These are phyloP conservation scores for Rhodofomes roseus DNA, from an alignment of 1,284 basidiomycete species.

Conservation along the genomic window DNA sequence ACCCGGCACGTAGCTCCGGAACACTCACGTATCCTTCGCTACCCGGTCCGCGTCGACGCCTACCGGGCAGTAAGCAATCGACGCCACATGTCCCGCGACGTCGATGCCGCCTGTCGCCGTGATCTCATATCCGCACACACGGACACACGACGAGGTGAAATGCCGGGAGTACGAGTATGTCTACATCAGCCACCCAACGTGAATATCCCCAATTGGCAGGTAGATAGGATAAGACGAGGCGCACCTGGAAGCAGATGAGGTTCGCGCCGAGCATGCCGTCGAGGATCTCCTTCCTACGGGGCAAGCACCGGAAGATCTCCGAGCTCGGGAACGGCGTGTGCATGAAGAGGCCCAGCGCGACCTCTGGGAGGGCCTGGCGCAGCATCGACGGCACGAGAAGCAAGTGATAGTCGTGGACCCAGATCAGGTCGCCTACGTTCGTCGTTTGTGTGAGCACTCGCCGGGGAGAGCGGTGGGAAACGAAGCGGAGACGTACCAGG, in stretches of 20 bases:
- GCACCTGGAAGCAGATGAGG: slow-evolving; percentile 87
- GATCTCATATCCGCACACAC: slow-evolving; percentile 94
- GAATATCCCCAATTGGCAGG: background rate
- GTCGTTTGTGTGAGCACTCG: background rate
- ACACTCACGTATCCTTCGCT: slow-evolving; percentile 69
- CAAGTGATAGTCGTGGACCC: slow-evolving; percentile 93
- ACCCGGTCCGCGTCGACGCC: slow-evolving; percentile 96
- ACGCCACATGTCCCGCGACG: slow-evolving; percentile 82
- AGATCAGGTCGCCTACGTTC: slow-evolving; percentile 80
- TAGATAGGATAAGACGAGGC: background rate
- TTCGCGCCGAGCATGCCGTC: slow-evolving; percentile 99
- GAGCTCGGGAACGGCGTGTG: slow-evolving; percentile 7
- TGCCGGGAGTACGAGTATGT: slow-evolving; percentile 97
- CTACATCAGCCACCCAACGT: slow-evolving; percentile 30
- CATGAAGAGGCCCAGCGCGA: slow-evolving; percentile 40
- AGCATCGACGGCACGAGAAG: slow-evolving; percentile 87
- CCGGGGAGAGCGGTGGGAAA: no score
- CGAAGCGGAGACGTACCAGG: slow-evolving; percentile 55
- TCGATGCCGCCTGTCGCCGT: slow-evolving; percentile 77
- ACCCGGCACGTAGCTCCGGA: background rate
- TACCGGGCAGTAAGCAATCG: slow-evolving; percentile 91
- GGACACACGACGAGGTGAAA: slow-evolving; percentile 92
- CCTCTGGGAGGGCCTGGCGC: slow-evolving; percentile 73
- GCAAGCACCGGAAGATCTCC: slow-evolving; percentile 14
- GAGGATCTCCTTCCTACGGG: slow-evolving; percentile 86